Evolutionary conservation across 371 early-diverging fungal species (phyloP).

Genomic region (Dipsacomyces acuminosporus): DNA sequence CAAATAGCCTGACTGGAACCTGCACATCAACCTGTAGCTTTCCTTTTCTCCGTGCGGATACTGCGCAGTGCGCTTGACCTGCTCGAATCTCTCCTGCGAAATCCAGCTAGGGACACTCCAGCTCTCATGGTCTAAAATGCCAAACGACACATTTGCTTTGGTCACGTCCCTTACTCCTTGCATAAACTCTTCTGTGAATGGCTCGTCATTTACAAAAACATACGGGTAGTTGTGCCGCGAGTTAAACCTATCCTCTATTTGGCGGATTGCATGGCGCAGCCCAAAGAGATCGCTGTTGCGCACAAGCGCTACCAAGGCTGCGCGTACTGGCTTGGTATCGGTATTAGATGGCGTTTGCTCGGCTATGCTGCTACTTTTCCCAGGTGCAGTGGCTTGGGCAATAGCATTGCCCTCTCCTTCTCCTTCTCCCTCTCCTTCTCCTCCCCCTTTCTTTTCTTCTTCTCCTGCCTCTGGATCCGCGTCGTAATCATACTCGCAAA

Average conservation of each 20-base stretch:
- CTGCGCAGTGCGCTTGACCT: conserved; percentile 14
- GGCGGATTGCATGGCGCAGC: conserved; percentile 60
- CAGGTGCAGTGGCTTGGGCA: background rate
- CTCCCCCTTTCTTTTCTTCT: no score
- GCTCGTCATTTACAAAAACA: conserved; percentile 81
- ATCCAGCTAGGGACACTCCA: conserved; percentile 85
- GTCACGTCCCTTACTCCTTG: conserved; percentile 56
- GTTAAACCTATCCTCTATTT: conserved; percentile 85
- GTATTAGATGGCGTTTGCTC: no score
- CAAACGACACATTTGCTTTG: conserved; percentile 50
- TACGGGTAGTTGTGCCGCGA: conserved; percentile 82
- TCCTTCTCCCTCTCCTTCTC: no score
- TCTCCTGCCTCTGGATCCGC: background rate
- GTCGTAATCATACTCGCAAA: background rate
- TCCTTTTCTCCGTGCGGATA: conserved; percentile 52
- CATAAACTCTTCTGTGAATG: conserved; percentile 77
- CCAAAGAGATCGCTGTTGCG: conserved; percentile 72
- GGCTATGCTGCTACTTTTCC: no score
- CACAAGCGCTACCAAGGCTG: conserved; percentile 62
- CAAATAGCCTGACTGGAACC: conserved; percentile 82
- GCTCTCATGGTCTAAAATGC: conserved; percentile 61
- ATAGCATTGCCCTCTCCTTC: background rate
- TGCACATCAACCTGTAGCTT: conserved; percentile 91
- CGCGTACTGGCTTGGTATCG: conserved; percentile 23
- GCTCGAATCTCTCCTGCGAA: conserved; percentile 44